phyloP scores from a whole-genome alignment of 257 asterid genomes.

The Nicotiana paniculata region DNA sequence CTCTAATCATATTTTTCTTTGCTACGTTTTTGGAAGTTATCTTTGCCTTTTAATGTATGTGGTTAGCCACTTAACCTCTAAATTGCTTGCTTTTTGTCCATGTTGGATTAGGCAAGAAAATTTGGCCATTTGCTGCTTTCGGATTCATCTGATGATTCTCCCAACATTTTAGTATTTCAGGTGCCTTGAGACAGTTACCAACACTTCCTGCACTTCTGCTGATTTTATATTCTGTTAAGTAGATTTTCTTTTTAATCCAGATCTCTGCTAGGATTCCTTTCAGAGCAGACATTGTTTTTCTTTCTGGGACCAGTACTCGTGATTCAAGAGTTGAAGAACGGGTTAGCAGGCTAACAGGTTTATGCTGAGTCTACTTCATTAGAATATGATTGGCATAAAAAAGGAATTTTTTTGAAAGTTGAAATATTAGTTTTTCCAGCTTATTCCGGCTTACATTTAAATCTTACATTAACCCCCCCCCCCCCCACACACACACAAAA shows the following conservation, averaged over 20 bases:
- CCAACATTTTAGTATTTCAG: conserved; percentile 93
- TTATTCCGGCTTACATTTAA: too few relatives aligned
- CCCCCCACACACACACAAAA: too few relatives aligned
- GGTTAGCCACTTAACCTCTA: conserved; percentile 2
- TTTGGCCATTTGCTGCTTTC: conserved; percentile 76
- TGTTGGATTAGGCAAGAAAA: conserved; percentile 50
- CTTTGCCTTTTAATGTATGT: conserved; percentile 1
- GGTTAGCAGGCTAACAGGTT: conserved; percentile 58
- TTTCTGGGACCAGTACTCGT: conserved; percentile 50
- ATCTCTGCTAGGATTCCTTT: conserved; percentile 75
- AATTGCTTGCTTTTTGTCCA: conserved; percentile 7
- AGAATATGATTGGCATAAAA: background rate
- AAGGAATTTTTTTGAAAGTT: background rate
- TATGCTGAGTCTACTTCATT: background rate
- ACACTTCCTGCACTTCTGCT: background rate
- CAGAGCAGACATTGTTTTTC: conserved; percentile 68
- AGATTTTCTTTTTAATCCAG: conserved; percentile 36
- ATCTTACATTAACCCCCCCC: too few relatives aligned
- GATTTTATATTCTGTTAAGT: conserved; percentile 13
- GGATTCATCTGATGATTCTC: conserved; percentile 63
- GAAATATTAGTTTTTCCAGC: too few relatives aligned
- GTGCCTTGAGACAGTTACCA: conserved; percentile 23
- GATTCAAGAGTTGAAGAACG: conserved; percentile 54
- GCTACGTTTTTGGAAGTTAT: background rate
- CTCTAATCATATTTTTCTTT: background rate